Evolutionary conservation across 192 early-diverging fungal genomes (phyloP).

Genomic region (Coemansia sp.): DNA sequence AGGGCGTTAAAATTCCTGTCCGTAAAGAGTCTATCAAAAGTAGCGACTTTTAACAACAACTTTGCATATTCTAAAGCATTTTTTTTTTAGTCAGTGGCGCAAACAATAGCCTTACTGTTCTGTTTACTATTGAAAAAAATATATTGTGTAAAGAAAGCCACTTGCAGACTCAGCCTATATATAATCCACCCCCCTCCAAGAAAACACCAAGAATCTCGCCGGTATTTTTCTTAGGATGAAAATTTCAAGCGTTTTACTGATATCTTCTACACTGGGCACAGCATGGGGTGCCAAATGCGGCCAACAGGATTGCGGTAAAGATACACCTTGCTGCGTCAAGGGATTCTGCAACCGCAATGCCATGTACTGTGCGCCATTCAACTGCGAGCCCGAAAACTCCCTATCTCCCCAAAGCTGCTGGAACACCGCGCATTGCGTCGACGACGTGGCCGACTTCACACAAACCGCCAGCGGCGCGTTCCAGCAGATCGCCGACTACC

Average conservation of each 20-base stretch:
- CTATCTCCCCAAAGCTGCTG: constrained; percentile 33
- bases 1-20: constrained; percentile 75
- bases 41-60: background rate
- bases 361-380: constrained; percentile 42
- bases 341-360: constrained; percentile 50
- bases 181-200: too few relatives aligned
- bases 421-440: constrained; percentile 43
- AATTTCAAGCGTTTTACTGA: too few relatives aligned
- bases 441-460: constrained; percentile 31
- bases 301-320: constrained; percentile 29
- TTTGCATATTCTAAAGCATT: background rate
- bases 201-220: too few relatives aligned
- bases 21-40: constrained; percentile 61
- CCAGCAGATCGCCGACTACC: constrained; percentile 45
- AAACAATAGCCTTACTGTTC: too few relatives aligned
- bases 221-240: too few relatives aligned
- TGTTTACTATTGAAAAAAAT: too few relatives aligned
- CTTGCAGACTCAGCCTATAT: too few relatives aligned
- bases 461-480: constrained; percentile 5
- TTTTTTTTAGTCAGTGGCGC: too few relatives aligned
- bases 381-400: constrained; percentile 50
- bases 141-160: too few relatives aligned
- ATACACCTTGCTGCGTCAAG: constrained; percentile 54
- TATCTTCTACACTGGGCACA: background rate
- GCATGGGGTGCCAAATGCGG: constrained; percentile 24